Percentiles rank a stretch among this genome's conserved stretches.
These are phyloP conservation scores for Chrysochromulina tobinii DNA, from an alignment of 78 protist genomes.

Conservation along the genomic window DNA sequence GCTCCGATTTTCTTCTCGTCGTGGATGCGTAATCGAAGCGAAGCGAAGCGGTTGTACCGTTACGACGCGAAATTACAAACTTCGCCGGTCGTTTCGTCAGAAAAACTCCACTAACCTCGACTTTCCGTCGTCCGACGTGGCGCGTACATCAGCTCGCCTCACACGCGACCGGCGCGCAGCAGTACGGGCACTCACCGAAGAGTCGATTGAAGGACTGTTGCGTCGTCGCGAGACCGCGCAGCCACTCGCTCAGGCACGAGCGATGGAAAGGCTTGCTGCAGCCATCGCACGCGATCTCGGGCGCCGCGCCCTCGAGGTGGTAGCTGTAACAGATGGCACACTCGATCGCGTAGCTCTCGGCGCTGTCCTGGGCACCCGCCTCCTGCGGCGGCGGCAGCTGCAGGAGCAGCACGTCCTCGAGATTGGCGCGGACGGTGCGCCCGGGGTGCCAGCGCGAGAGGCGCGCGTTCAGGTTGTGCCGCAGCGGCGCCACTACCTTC, in stretches of 20 bases:
- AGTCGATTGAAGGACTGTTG: neutral
- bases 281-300: neutral
- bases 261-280: neutral
- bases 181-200: neutral
- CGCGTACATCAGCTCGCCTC: too few relatives aligned
- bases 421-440: neutral
- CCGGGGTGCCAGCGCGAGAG: neutral
- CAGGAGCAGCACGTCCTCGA: neutral
- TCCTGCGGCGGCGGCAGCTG: neutral
- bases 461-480: neutral
- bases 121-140: too few relatives aligned
- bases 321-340: constrained; percentile 22
- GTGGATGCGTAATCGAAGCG: too few relatives aligned
- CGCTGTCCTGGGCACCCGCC: neutral
- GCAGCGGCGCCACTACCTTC: neutral
- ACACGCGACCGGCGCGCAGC: neutral
- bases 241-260: constrained; percentile 6
- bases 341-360: neutral
- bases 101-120: too few relatives aligned
- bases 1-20: too few relatives aligned
- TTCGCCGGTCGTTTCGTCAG: too few relatives aligned
- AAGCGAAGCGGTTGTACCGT: too few relatives aligned
- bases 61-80: too few relatives aligned
- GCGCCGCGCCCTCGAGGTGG: neutral
- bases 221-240: neutral